These are phyloP conservation scores for Nephromyces sp. DNA, from an alignment of 169 alveolate genomes.

Conservation along the genomic window DNA sequence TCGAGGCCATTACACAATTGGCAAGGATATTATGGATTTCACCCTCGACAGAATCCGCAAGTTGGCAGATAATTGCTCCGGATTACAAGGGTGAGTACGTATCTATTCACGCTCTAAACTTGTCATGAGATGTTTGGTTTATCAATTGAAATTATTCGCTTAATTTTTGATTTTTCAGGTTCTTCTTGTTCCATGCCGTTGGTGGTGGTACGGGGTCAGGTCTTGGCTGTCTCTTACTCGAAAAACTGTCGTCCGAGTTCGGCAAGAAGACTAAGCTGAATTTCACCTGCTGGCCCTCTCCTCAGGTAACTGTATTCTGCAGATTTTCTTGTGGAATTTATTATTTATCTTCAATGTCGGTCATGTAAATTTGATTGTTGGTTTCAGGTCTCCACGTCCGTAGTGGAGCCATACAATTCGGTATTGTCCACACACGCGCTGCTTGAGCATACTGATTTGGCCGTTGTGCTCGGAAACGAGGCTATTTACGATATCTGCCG, in stretches of 20 bases:
- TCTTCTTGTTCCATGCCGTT: conserved; percentile 94
- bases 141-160: conserved; percentile 94
- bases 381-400: conserved; percentile 92
- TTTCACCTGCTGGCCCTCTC: conserved; percentile 95
- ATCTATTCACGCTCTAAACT: conserved; percentile 94
- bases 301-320: conserved; percentile 95
- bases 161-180: conserved; percentile 93
- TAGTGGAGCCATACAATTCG: conserved; percentile 97
- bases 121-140: conserved; percentile 86
- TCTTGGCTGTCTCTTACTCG: conserved; percentile 91
- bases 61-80: conserved; percentile 98
- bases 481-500: conserved; percentile 96
- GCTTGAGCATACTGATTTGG: conserved; percentile 95
- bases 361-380: no score
- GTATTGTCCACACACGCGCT: conserved; percentile 94
- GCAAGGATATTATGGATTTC: conserved; percentile 90
- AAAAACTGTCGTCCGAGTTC: conserved; percentile 93
- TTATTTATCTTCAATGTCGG: background rate
- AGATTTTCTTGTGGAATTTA: background rate
- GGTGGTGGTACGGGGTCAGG: conserved; percentile 99
- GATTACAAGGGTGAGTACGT: conserved; percentile 94
- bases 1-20: conserved; percentile 96
- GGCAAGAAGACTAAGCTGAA: conserved; percentile 90
- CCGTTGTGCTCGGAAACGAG: conserved; percentile 96
- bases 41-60: conserved; percentile 93